Evolutionary conservation across 352 stramenopile species (phyloP).

Genomic region (Pythium aphanidermatum): DNA sequence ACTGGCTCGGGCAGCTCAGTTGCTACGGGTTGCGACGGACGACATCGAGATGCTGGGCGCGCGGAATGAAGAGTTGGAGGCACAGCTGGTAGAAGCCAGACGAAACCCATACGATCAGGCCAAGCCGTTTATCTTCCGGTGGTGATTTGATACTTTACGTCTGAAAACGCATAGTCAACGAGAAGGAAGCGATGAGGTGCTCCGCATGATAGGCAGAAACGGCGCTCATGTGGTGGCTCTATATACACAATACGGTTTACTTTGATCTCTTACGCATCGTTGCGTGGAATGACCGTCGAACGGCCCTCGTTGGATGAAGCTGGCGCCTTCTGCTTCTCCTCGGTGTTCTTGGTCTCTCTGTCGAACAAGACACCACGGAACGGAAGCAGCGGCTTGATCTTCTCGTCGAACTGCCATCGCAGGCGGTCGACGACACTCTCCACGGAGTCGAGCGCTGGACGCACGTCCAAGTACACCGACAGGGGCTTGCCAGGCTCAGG

Average conservation of each 20-base stretch:
- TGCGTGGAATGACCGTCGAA: conserved; percentile 26
- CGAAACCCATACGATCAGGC: conserved; percentile 8
- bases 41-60: conserved; percentile 51
- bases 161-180: too few relatives aligned
- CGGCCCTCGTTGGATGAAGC: conserved; percentile 16
- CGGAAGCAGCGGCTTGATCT: conserved; percentile 60
- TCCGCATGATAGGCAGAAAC: too few relatives aligned
- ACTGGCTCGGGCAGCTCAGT: conserved; percentile 35
- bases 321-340: background rate
- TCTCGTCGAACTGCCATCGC: conserved; percentile 76
- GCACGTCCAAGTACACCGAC: conserved; percentile 95
- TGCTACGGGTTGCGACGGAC: conserved; percentile 53
- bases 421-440: conserved; percentile 69
- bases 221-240: too few relatives aligned
- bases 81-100: conserved; percentile 9
- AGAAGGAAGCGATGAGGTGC: too few relatives aligned
- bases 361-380: conserved; percentile 54
- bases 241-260: too few relatives aligned
- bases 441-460: conserved; percentile 92
- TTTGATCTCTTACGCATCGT: background rate
- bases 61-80: conserved; percentile 55
- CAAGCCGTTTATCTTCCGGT: conserved; percentile 13
- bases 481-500: conserved; percentile 62
- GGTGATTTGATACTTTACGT: too few relatives aligned
- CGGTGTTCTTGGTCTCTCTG: background rate